Evolutionary conservation across 768 basidiomycete genomes (phyloP).

Genomic region (Rubroboletus pulcherrimus): DNA sequence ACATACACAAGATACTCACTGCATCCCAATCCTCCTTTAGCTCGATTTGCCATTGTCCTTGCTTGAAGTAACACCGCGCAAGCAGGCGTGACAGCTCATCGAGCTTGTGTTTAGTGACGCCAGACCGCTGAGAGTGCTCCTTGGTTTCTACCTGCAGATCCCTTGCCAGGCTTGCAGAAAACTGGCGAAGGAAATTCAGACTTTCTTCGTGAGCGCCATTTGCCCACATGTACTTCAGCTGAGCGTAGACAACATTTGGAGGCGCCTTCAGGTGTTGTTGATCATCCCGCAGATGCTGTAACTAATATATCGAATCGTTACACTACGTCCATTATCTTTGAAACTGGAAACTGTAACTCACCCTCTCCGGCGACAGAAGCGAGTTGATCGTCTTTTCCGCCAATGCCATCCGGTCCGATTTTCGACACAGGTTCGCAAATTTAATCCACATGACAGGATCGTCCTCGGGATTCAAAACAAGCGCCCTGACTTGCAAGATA

Average conservation of each 20-base stretch:
- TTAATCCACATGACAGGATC: constrained; percentile 99
- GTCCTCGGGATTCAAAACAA: constrained; percentile 90
- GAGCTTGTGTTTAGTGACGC: constrained; percentile 56
- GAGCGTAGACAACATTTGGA: constrained; percentile 94
- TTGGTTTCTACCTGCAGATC: constrained; percentile 67
- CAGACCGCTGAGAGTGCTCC: constrained; percentile 48
- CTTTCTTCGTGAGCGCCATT: constrained; percentile 74
- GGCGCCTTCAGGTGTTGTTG: constrained; percentile 69
- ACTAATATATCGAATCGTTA: constrained; percentile 21
- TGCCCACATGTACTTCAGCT: constrained; percentile 95
- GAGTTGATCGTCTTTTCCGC: constrained; percentile 98
- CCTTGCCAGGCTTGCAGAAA: constrained; percentile 68
- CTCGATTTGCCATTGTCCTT: constrained; percentile 90
- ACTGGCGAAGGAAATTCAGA: constrained; percentile 76
- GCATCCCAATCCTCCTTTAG: constrained; percentile 75
- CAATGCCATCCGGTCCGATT: constrained; percentile 88
- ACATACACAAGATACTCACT: constrained; percentile 43
- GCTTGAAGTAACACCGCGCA: constrained; percentile 96
- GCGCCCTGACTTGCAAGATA: constrained; percentile 90
- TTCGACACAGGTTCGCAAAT: constrained; percentile 96
- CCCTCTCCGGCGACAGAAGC: constrained; percentile 70
- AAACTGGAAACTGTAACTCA: constrained; percentile 27
- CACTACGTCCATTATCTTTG: not conserved
- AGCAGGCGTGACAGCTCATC: constrained; percentile 77
- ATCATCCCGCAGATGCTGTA: constrained; percentile 48